Evolutionary conservation across 352 stramenopile genomes (phyloP).

Genomic region (Stramenopiles sp.): DNA sequence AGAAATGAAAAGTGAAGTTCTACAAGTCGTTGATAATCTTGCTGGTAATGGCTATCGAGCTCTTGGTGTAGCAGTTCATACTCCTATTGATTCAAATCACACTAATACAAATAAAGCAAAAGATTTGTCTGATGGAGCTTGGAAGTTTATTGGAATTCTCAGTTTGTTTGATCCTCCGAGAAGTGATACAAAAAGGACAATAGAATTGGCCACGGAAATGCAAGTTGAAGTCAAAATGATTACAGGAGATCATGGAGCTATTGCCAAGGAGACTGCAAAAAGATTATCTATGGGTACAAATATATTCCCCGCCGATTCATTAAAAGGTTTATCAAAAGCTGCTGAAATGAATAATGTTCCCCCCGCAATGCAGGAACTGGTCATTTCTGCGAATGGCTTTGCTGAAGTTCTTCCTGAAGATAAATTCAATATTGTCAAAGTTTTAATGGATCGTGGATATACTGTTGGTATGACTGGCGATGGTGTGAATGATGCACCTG

Average conservation of each 20-base stretch:
- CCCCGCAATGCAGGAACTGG: slow-evolving; percentile 37
- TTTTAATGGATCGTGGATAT: slow-evolving; percentile 33
- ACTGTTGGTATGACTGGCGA: slow-evolving; percentile 72
- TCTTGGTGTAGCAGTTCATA: slow-evolving; percentile 21
- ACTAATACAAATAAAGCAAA: slow-evolving; percentile 1
- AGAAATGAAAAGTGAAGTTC: slow-evolving; percentile 24
- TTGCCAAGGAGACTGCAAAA: slow-evolving; percentile 56
- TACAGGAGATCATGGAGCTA: slow-evolving; percentile 64
- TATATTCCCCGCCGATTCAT: slow-evolving; percentile 26
- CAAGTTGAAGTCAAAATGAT: slow-evolving; percentile 84
- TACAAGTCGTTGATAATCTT: slow-evolving; percentile 36
- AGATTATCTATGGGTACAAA: slow-evolving; percentile 47
- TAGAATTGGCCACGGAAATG: slow-evolving; percentile 41
- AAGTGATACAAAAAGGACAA: slow-evolving; percentile 60
- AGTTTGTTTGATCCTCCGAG: slow-evolving; percentile 74
- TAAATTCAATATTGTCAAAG: slow-evolving; percentile 75
- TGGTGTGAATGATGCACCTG: slow-evolving; percentile 81
- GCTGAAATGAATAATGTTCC: too few species aligned
- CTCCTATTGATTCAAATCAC: background rate
- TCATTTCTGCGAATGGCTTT: slow-evolving; percentile 63
- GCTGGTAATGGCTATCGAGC: slow-evolving; percentile 23
- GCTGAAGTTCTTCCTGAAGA: slow-evolving; percentile 62
- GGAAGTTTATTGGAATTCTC: slow-evolving; percentile 66
- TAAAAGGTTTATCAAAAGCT: slow-evolving; percentile 17
- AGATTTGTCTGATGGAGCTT: too few species aligned